Percentiles rank a stretch among this genome's conserved stretches.
Evolutionary conservation across 805 yeast species (phyloP).

Genomic region (Saturnispora sanitii): DNA sequence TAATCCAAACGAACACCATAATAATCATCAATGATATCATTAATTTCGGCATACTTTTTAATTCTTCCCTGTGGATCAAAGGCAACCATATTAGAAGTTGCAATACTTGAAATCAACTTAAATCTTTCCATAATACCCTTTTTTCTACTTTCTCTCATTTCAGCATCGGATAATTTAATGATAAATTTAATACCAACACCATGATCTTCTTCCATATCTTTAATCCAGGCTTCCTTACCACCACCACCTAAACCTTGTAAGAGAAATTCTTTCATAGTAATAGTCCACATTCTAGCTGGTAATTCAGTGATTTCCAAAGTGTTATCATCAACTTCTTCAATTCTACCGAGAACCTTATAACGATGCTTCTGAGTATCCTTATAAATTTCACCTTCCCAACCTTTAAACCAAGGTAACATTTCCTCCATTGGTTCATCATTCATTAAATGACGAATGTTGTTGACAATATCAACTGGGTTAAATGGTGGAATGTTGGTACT

Average conservation of each 20-base stretch:
- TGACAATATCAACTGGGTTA: conserved; percentile 77
- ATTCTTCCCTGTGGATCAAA: conserved; percentile 86
- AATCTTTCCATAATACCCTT: conserved; percentile 81
- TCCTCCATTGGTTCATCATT: conserved; percentile 56
- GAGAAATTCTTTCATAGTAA: conserved; percentile 77
- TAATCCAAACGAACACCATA: conserved; percentile 79
- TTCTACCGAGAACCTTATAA: conserved; percentile 67
- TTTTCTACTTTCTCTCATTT: conserved; percentile 68
- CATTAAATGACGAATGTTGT: conserved; percentile 66
- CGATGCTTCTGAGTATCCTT: conserved; percentile 47
- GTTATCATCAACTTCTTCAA: conserved; percentile 70
- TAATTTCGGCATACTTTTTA: conserved; percentile 65
- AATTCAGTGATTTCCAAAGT: conserved; percentile 85
- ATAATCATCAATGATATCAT: conserved; percentile 75
- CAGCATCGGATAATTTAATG: conserved; percentile 62
- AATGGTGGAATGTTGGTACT: conserved; percentile 85
- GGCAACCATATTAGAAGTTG: conserved; percentile 85
- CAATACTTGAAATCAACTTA: conserved; percentile 59
- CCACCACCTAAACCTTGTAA: conserved; percentile 64
- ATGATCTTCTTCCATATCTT: conserved; percentile 92
- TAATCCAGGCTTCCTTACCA: conserved; percentile 82
- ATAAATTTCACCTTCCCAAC: conserved; percentile 84
- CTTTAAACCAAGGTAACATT: conserved; percentile 89
- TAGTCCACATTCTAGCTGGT: conserved; percentile 90
- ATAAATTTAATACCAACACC: conserved; percentile 71